Percentiles rank a stretch among this genome's conserved stretches.
phyloP scores from a whole-genome alignment of 148 eudicot species.

The Dianthus caryophyllus region DNA sequence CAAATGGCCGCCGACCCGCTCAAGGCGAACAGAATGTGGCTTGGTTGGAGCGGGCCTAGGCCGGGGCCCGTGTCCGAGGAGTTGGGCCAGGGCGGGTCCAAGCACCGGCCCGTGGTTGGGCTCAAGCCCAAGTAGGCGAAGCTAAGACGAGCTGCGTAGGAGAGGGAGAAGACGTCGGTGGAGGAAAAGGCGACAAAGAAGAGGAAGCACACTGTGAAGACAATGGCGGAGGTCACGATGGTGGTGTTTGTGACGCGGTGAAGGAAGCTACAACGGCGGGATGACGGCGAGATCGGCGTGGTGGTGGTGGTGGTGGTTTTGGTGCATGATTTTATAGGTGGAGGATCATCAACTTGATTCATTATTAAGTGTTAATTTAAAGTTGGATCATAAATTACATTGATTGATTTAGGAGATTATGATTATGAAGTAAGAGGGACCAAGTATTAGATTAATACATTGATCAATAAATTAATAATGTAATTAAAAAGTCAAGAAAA shows the following conservation, averaged over 20 bases:
- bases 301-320: not conserved
- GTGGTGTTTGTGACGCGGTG: not conserved
- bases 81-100: no score
- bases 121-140: slow-evolving; percentile 5
- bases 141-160: slow-evolving; percentile 14
- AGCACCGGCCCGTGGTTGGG: no score
- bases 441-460: no score
- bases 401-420: no score
- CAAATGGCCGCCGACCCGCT: slow-evolving; percentile 66
- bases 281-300: not conserved
- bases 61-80: no score
- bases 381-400: no score
- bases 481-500: no score
- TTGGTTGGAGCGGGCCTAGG: slow-evolving; percentile 8
- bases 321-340: no score
- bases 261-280: not conserved
- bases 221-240: not conserved
- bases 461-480: no score
- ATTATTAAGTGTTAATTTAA: no score
- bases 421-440: no score
- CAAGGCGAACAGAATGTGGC: slow-evolving; percentile 65
- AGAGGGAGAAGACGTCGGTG: slow-evolving; percentile 24
- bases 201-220: not conserved
- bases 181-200: not conserved
- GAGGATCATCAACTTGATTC: no score